Evolutionary conservation across 257 asterid genomes (phyloP), one percentile per base, ranked within the genome.

Genomic region (Penstemon eatonii): DNA sequence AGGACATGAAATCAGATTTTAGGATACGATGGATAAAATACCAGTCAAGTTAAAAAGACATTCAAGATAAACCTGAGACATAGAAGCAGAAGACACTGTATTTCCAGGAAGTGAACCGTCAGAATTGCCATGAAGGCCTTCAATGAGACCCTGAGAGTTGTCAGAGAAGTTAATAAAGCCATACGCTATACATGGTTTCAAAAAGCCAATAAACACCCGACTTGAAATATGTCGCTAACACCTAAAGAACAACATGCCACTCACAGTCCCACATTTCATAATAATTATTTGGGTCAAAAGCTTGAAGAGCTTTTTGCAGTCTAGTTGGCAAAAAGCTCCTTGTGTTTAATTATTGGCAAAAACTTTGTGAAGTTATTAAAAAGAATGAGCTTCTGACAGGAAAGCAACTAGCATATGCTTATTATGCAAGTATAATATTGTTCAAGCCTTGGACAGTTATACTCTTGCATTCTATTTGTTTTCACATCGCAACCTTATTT

Each of bases 61-160:
- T 67, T 66, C 54, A 57, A 75, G 73, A 55, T 80, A 85, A 72
- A 64, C 75, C 46, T 88, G 89, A 43, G 81, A 67, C 49, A 65
- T 60, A 66, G 82, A 65, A 61, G 83, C 77, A 75, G 93, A 80
- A 53, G 87, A 76, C 74, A 73, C 83, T 33, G 75, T 66, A 58
- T 74, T 79, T 55, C 81, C 76, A 41, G 86, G 80, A 69, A 59
- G 77, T 65, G 82, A 78, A 60, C 76, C 73, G 57, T 86, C 77
- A 36, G 78, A 67, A 55, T 71, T 74, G 73, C 85, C 79, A 65
- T 84, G 80, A 70, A 70, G 56, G 63, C 76, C 75, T 39, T 81
- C 86, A 45, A 6, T 56, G 44, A 79, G 73, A 61, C 81, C 89
- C 93, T 85, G 64, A 47, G 49, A 63, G 42, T 59, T 76, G 72